These are phyloP conservation scores for Melaleuca alternifolia DNA, from an alignment of 345 rosid genomes.

Conservation along the genomic window DNA sequence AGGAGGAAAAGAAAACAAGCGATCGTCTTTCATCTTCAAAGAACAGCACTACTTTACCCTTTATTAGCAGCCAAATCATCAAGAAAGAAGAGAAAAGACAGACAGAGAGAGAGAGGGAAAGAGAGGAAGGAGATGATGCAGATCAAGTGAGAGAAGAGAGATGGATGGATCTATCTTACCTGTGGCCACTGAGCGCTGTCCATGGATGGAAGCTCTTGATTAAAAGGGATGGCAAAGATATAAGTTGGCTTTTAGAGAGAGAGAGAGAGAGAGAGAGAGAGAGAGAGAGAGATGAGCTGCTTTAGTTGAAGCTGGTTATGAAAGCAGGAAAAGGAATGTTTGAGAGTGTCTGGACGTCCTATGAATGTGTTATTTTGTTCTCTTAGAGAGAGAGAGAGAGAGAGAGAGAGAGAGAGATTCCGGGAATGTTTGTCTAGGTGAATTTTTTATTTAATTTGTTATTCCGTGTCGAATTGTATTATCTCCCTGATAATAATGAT, in stretches of 20 bases:
- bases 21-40: not conserved
- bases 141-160: not conserved
- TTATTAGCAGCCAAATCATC: not conserved
- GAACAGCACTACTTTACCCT: not conserved
- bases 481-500: not conserved
- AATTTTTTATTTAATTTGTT: not conserved
- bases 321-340: constrained; percentile 24
- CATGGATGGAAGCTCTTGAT: constrained; percentile 44
- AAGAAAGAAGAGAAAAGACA: not conserved
- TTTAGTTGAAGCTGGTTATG: constrained; percentile 11
- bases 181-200: constrained; percentile 98
- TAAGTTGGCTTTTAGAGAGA: not conserved
- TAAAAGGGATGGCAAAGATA: not conserved
- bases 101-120: not conserved
- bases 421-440: not conserved
- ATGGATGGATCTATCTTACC: constrained; percentile 25
- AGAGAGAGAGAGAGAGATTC: not conserved
- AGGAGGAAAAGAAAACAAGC: not conserved
- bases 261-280: constrained; percentile 12
- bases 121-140: not conserved
- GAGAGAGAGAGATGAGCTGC: not conserved
- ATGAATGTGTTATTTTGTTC: constrained; percentile 6
- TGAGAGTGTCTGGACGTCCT: constrained; percentile 31
- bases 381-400: not conserved
- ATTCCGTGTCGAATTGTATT: not conserved